Evolutionary conservation across 139 green algal genomes (phyloP), one percentile per base, ranked within the genome.

Genomic region (Ettlia oleoabundans): DNA sequence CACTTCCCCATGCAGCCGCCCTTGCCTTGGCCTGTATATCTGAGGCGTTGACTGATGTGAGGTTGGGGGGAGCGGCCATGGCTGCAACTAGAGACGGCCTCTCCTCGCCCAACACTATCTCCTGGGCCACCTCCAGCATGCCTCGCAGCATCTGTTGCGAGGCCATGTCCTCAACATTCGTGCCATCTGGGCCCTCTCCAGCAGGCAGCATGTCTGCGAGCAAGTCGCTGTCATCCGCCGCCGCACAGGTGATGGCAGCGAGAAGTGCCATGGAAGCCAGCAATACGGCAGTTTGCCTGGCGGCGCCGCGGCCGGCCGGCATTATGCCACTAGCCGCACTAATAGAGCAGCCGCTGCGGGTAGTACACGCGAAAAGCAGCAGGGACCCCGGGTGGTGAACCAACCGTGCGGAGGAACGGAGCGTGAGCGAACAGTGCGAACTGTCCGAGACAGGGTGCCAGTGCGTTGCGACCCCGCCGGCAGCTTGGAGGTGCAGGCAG

Each of bases 81-180:
- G 58, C 53, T 24, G 58, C 35, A 32, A 51, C 42, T 3, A 80
- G 28, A 6, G 40, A n/a, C 5, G 38, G 35, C 30, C 52, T 22
- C 37, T 30, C 38, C 73, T 30, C 38, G 35, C 73, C 73, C 2
- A 53, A 69, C 22, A 22, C 24, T 33, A 80, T 68, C 28, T 80
- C 73, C 22, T 55, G 8, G 38, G 73, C 73, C 26, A 80, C 53
- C 35, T 61, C 63, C 53, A 53, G 35, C 32, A 80, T 67, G 22
- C 35, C 73, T 2, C 52, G 10, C 30, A 51, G 35, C 38, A 80
- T 69, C 2, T 63, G 33, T 42, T 80, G 33, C 18, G 28, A 0
- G 2, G 53, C 73, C 33, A 68, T 35, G 9, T 42, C 73, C 22
- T 80, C 35, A 18, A n/a, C 53, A 1, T 52, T 61, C 24, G 8